Evolutionary conservation across 352 stramenopile genomes (phyloP), one percentile per base, ranked within the genome.

Genomic region (Pythium folliculosum): DNA sequence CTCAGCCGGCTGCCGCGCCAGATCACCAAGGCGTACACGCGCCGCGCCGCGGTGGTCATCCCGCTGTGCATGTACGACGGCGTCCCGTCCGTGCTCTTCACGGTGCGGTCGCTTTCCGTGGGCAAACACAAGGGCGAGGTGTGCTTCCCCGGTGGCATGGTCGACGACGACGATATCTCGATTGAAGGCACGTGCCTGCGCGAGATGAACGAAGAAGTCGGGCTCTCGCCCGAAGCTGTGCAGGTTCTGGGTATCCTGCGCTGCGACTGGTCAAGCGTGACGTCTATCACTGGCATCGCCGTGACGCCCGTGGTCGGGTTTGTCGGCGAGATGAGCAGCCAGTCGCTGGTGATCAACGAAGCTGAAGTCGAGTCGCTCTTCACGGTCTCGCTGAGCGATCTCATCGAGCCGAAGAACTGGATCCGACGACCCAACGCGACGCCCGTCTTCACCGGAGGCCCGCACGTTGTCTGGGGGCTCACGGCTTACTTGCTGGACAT

Each of bases 181-280:
- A 99, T 99, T 67, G 89, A 99, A 50, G 81, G 90, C 62, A 99
- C 97, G n/a, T 98, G 95, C 73, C 76, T 99, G 32, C 84, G 97
- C 23, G 97, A 99, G 78, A 98, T 99, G 95, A 92, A 98, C 52
- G 97, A 99, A 78, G 97, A 99, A 77, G 96, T 99, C 60, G 96
- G 93, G 1, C 82, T 98, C 57, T 79, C 74, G 0, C 74, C 84
- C 3, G 77, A 91, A 45, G 71, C 73, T 17, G 80, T 97, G n/a
- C 88, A 95, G 55, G 94, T 99, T 27, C 80, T 99, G 3, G 97
- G 97, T 14, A 89, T 99, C 19, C 70, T 92, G 40, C 87, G 97
- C 47, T 99, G 96, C 70, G 97, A 99, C 81, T 99, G 97, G 97
- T 89, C 85, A 51, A 95, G 96, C 65, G 88, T 98, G 53, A 89